These are phyloP conservation scores for Amanita polypyramis DNA, from an alignment of 768 basidiomycete species.

Conservation along the genomic window DNA sequence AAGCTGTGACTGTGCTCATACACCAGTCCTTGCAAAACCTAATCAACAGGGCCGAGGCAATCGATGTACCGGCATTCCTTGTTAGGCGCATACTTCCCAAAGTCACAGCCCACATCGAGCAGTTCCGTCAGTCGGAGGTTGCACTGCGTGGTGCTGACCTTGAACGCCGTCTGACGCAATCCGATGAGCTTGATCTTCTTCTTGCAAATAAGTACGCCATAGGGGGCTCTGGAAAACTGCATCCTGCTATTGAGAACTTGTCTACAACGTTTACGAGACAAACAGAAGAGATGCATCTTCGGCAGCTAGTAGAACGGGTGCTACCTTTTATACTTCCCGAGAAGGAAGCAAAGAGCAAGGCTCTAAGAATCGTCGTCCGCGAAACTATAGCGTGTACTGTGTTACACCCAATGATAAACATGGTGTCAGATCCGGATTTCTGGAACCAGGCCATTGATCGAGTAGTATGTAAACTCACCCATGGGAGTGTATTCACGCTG, in stretches of 20 bases:
- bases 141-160: slow-evolving; percentile 74
- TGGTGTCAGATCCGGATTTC: slow-evolving; percentile 92
- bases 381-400: slow-evolving; percentile 81
- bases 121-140: slow-evolving; percentile 83
- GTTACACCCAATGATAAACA: slow-evolving; percentile 81
- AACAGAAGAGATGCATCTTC: slow-evolving; percentile 80
- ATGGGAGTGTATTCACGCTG: background rate
- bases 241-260: slow-evolving; percentile 80
- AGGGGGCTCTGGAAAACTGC: slow-evolving; percentile 54
- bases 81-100: slow-evolving; percentile 85
- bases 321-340: slow-evolving; percentile 69
- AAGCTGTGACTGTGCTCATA: slow-evolving; percentile 67
- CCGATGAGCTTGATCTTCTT: slow-evolving; percentile 81
- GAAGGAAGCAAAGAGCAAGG: slow-evolving; percentile 60
- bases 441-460: slow-evolving; percentile 93
- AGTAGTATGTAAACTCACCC: slow-evolving; percentile 47
- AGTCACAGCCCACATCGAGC: slow-evolving; percentile 81
- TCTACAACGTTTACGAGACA: slow-evolving; percentile 86
- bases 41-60: slow-evolving; percentile 37
- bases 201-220: slow-evolving; percentile 75
- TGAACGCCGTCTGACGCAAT: slow-evolving; percentile 76
- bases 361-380: slow-evolving; percentile 60
- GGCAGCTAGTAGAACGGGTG: slow-evolving; percentile 56
- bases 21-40: slow-evolving; percentile 55
- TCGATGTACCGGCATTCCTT: slow-evolving; percentile 68